phyloP scores from a whole-genome alignment of 345 rosid species.

The Citrus australasica region DNA sequence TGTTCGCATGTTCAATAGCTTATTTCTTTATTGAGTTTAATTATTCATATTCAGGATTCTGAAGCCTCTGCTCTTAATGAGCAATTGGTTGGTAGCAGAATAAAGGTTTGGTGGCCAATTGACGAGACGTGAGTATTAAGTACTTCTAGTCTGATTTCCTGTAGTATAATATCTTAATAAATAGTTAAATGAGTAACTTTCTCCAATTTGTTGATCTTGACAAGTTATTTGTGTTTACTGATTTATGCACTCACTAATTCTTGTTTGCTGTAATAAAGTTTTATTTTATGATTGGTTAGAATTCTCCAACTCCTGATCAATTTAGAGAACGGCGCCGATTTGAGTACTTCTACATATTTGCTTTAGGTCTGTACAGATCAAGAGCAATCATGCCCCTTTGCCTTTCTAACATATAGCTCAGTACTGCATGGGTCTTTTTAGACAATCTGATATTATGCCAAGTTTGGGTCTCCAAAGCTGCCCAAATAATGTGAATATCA shows the following conservation, averaged over 20 bases:
- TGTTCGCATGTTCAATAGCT: background rate
- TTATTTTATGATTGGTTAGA: background rate
- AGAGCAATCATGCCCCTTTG: conserved; percentile 1
- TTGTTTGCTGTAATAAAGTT: background rate
- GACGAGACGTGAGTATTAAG: conserved; percentile 51
- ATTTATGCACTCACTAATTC: background rate
- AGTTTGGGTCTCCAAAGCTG: background rate
- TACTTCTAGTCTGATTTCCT: background rate
- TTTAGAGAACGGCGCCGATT: background rate
- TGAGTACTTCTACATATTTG: background rate
- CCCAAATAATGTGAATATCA: background rate
- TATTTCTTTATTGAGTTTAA: background rate
- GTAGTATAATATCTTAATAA: background rate
- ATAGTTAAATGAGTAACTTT: background rate
- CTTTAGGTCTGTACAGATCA: background rate
- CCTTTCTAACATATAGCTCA: background rate
- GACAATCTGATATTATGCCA: background rate
- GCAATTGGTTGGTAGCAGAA: conserved; percentile 47
- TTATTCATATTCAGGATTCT: conserved; percentile 33
- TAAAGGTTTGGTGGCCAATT: conserved; percentile 74
- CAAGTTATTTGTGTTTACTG: background rate
- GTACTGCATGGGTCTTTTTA: background rate
- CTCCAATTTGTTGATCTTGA: background rate
- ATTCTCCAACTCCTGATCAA: background rate
- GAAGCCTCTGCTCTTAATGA: conserved; percentile 23